Evolutionary conservation across 257 asterid species (phyloP).

Genomic region (Penstemon newberryi): DNA sequence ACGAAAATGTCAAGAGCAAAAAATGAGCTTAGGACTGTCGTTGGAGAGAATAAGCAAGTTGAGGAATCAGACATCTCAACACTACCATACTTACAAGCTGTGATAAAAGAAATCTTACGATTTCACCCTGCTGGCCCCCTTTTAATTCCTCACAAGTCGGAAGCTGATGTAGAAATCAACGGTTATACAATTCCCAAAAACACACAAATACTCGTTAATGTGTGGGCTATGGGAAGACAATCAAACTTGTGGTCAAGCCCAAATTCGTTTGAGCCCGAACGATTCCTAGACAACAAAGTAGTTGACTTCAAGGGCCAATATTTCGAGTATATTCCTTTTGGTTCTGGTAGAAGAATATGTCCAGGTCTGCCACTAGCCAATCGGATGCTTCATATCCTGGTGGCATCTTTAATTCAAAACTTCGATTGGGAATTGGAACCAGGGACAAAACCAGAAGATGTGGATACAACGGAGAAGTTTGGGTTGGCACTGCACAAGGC

Average conservation of each 20-base stretch:
- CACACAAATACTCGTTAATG: constrained; percentile 34
- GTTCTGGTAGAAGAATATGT: too few relatives aligned
- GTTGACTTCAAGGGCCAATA: constrained; percentile 25
- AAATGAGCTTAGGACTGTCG: constrained; percentile 26
- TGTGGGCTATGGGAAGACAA: constrained; percentile 39
- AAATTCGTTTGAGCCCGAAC: constrained; percentile 33
- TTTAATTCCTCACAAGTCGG: constrained; percentile 31
- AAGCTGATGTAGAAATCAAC: constrained; percentile 22
- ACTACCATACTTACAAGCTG: constrained; percentile 34
- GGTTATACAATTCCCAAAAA: constrained; percentile 35
- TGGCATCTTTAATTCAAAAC: too few relatives aligned
- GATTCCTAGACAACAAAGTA: constrained; percentile 29
- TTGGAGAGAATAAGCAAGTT: constrained; percentile 26
- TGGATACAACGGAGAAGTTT: too few relatives aligned
- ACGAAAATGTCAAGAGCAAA: constrained; percentile 29
- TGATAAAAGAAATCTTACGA: constrained; percentile 35
- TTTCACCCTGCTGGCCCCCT: constrained; percentile 33
- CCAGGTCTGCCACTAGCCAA: too few relatives aligned
- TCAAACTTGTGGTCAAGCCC: constrained; percentile 38
- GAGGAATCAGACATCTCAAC: constrained; percentile 33
- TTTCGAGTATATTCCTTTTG: neutral
- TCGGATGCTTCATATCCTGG: too few relatives aligned
- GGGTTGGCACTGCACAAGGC: too few relatives aligned
- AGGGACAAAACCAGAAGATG: too few relatives aligned
- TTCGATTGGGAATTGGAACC: too few relatives aligned